Evolutionary conservation across 768 basidiomycete species (phyloP).

Genomic region (Russula abietina): DNA sequence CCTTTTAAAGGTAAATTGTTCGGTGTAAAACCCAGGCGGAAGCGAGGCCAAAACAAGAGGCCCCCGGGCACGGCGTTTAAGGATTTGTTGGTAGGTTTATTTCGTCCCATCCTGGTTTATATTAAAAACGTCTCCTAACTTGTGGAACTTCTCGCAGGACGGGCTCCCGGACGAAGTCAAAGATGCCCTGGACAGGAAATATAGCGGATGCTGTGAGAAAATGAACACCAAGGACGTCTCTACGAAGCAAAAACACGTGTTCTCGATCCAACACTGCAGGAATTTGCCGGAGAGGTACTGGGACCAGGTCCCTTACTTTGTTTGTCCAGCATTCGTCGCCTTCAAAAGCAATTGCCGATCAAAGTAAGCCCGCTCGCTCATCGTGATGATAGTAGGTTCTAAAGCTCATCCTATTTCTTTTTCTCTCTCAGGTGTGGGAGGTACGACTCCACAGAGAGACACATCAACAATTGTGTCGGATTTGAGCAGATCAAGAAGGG

Average conservation of each 20-base stretch:
- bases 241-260: background rate
- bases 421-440: background rate
- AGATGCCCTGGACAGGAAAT: background rate
- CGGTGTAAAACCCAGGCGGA: no score
- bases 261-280: background rate
- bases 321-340: conserved; percentile 2
- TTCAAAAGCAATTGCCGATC: background rate
- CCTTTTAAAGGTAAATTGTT: rapidly evolving
- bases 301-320: background rate
- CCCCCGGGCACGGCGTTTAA: background rate
- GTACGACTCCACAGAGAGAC: conserved; percentile 10
- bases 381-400: no score
- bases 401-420: no score
- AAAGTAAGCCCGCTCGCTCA: background rate
- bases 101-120: background rate
- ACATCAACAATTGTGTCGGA: background rate
- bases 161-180: background rate
- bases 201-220: background rate
- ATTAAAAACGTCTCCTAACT: background rate
- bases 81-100: conserved; percentile 2
- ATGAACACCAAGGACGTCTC: background rate
- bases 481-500: background rate
- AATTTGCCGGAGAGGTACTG: rapidly evolving
- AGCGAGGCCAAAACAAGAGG: background rate
- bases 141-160: background rate